A percentile compares a stretch with the other conserved stretches of the same genome.
Evolutionary conservation across 495 filamentous ascomycete genomes (phyloP).

Genomic region (Aspergillus steynii): DNA sequence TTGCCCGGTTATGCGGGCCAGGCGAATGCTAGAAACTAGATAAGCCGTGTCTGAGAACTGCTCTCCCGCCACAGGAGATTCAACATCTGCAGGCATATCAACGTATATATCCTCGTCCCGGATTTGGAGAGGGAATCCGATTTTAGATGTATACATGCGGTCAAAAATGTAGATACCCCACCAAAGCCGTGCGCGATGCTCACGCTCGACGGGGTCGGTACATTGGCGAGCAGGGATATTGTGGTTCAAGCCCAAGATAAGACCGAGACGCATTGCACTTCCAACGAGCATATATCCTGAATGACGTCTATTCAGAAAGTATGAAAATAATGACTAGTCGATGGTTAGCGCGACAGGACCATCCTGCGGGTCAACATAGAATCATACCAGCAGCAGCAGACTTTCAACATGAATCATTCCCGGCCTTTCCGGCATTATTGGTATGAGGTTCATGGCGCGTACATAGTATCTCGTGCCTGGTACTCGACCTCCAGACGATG

Average conservation of each 20-base stretch:
- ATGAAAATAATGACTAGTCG: slow-evolving; percentile 30
- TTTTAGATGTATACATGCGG: slow-evolving; percentile 34
- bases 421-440: slow-evolving; percentile 32
- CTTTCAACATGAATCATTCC: slow-evolving; percentile 29
- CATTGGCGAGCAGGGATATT: slow-evolving; percentile 34
- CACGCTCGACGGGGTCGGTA: slow-evolving; percentile 22
- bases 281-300: slow-evolving; percentile 31
- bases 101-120: slow-evolving; percentile 35
- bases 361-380: background rate
- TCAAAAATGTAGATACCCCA: slow-evolving; percentile 38
- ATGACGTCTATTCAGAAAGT: slow-evolving; percentile 35
- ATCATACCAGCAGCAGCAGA: slow-evolving; percentile 26
- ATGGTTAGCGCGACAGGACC: slow-evolving; percentile 10
- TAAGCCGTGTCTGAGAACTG: slow-evolving; percentile 28
- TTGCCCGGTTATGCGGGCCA: slow-evolving; percentile 26
- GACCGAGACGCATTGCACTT: slow-evolving; percentile 27
- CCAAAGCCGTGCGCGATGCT: slow-evolving; percentile 35
- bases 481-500: slow-evolving; percentile 19
- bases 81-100: slow-evolving; percentile 27
- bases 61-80: slow-evolving; percentile 16
- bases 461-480: slow-evolving; percentile 34
- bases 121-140: slow-evolving; percentile 32
- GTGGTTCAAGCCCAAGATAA: slow-evolving; percentile 35
- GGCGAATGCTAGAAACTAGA: slow-evolving; percentile 23
- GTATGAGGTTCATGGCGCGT: slow-evolving; percentile 31